These are phyloP conservation scores for Suhomyces xylopsoci DNA, from an alignment of 805 yeast species.

Conservation along the genomic window DNA sequence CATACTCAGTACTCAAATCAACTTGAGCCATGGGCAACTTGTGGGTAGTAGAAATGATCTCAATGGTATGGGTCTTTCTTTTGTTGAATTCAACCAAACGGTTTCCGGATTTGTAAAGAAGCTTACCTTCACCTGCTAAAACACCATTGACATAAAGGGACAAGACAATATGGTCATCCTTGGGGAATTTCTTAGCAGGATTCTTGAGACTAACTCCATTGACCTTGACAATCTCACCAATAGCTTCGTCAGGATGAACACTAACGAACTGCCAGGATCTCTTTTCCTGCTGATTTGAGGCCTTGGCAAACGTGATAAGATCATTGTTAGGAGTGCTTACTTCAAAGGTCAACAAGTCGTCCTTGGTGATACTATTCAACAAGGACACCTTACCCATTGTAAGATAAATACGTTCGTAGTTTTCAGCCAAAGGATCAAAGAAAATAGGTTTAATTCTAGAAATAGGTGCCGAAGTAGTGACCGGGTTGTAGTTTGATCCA, in stretches of 20 bases:
- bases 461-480: constrained; percentile 48
- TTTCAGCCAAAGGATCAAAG: constrained; percentile 60
- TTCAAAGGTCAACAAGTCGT: constrained; percentile 51
- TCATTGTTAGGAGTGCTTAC: constrained; percentile 51
- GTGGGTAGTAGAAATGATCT: constrained; percentile 38
- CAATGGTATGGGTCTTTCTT: constrained; percentile 41
- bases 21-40: constrained; percentile 42
- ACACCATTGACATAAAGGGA: constrained; percentile 63
- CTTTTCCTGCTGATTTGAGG: constrained; percentile 55
- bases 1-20: constrained; percentile 60
- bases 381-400: constrained; percentile 50
- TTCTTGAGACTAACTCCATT: constrained; percentile 50
- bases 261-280: constrained; percentile 69
- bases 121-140: constrained; percentile 55
- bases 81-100: constrained; percentile 46
- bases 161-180: constrained; percentile 54
- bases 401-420: constrained; percentile 60
- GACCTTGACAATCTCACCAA: constrained; percentile 69
- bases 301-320: constrained; percentile 57
- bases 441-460: constrained; percentile 62
- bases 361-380: constrained; percentile 26
- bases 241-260: constrained; percentile 63
- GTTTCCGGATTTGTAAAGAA: constrained; percentile 48
- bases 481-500: constrained; percentile 16
- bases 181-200: constrained; percentile 29